Conservation (phyloP, 441 rosid genomes). For the Pelargonium citronellum region DNA sequence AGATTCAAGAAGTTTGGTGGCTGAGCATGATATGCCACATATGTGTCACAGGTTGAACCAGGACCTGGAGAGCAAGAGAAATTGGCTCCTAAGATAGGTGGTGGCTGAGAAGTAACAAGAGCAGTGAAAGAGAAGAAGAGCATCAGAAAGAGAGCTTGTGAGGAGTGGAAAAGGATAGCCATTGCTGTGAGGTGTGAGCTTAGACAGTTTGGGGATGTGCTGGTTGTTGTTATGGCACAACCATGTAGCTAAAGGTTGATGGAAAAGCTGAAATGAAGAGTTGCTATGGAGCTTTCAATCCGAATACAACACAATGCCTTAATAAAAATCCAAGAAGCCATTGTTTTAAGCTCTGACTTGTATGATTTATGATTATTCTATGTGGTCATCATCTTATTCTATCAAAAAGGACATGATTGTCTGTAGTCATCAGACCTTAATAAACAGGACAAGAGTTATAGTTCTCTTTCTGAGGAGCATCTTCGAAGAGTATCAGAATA, state of each 20-base stretch:
- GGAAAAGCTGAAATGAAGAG: constrained; percentile 21
- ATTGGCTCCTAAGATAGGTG: constrained; percentile 23
- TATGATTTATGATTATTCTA: not conserved
- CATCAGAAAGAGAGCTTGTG: constrained; percentile 21
- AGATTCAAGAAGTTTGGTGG: constrained; percentile 37
- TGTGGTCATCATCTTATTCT: not conserved
- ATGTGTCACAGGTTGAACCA: constrained; percentile 30
- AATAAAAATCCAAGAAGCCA: constrained; percentile 23
- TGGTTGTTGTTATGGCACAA: not conserved
- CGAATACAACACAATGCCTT: constrained; percentile 12
- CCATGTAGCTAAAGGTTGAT: constrained; percentile 13
- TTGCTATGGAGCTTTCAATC: constrained; percentile 21
- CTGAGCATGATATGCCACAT: constrained; percentile 35
- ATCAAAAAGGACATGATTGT: not conserved
- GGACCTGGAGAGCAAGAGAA: constrained; percentile 37
- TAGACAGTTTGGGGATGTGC: not conserved
- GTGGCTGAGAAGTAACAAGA: constrained; percentile 25
- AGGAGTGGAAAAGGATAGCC: constrained; percentile 23
- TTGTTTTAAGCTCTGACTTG: constrained; percentile 27
- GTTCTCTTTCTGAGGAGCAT: not conserved
- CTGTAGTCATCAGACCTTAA: not conserved
- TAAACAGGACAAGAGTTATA: not conserved
- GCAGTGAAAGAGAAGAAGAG: constrained; percentile 16
- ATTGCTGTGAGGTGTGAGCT: constrained; percentile 28
- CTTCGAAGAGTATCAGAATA: constrained; percentile 5